phyloP scores from a whole-genome alignment of 2,329 filamentous ascomycete species.

The Cadophora malorum region DNA sequence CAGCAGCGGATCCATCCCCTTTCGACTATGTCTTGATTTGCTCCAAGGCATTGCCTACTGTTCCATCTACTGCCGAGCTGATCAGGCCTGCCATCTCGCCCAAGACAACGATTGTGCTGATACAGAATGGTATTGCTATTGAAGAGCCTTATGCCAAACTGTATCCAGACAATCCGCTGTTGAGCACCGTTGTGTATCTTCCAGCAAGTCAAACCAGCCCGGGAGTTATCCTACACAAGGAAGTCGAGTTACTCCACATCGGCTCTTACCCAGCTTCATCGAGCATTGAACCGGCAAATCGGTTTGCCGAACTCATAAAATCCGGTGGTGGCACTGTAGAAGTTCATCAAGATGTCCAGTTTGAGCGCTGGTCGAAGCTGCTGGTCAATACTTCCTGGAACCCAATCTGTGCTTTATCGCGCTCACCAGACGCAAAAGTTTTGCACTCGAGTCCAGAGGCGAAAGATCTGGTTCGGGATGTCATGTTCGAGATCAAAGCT shows the following conservation, averaged over 20 bases:
- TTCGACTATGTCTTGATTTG: slow-evolving; percentile 37
- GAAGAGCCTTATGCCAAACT: slow-evolving; percentile 58
- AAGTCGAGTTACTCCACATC: slow-evolving; percentile 61
- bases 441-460: slow-evolving; percentile 55
- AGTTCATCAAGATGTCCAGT: slow-evolving; percentile 61
- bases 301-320: slow-evolving; percentile 41
- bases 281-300: slow-evolving; percentile 22
- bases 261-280: slow-evolving; percentile 41
- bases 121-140: slow-evolving; percentile 68
- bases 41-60: slow-evolving; percentile 34
- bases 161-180: slow-evolving; percentile 58
- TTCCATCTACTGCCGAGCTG: slow-evolving; percentile 31
- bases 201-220: slow-evolving; percentile 58
- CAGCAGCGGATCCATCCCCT: slow-evolving; percentile 19
- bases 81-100: slow-evolving; percentile 47
- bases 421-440: slow-evolving; percentile 55
- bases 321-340: slow-evolving; percentile 53
- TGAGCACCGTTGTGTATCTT: slow-evolving; percentile 60
- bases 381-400: slow-evolving; percentile 68
- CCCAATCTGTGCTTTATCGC: slow-evolving; percentile 62
- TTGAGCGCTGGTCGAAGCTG: slow-evolving; percentile 65
- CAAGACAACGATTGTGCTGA: slow-evolving; percentile 60
- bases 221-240: slow-evolving; percentile 56
- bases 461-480: slow-evolving; percentile 56
- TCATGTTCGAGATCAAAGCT: slow-evolving; percentile 60